phyloP scores from a whole-genome alignment of 805 yeast species.

The Candida michaelii region DNA sequence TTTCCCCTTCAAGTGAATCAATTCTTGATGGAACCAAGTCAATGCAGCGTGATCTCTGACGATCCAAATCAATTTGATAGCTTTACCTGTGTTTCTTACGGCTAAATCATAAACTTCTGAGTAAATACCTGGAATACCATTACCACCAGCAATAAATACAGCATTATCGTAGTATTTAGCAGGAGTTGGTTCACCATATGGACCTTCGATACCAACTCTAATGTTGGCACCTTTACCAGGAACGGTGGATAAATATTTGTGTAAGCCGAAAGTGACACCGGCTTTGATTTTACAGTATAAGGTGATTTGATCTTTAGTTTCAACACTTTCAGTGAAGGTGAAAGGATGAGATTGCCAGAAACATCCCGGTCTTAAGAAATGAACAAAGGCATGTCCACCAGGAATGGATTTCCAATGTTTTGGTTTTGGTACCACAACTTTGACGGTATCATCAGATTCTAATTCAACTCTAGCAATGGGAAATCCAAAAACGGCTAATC shows the following conservation, averaged over 20 bases:
- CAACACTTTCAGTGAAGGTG: constrained; percentile 30
- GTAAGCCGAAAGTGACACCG: constrained; percentile 36
- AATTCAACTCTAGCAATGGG: constrained; percentile 32
- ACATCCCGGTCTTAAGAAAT: constrained; percentile 31
- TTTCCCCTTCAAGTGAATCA: constrained; percentile 22
- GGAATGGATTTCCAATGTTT: constrained; percentile 36
- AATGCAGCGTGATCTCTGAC: constrained; percentile 53
- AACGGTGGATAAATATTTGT: constrained; percentile 22
- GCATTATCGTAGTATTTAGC: constrained; percentile 52
- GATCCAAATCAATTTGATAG: constrained; percentile 59
- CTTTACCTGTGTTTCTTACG: constrained; percentile 17
- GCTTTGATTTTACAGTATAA: constrained; percentile 38
- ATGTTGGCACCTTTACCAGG: constrained; percentile 29
- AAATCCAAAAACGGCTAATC: constrained; percentile 34
- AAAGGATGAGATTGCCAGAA: constrained; percentile 48
- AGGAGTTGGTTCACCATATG: constrained; percentile 60
- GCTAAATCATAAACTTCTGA: constrained; percentile 38
- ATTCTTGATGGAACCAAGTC: constrained; percentile 47
- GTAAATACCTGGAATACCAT: constrained; percentile 63
- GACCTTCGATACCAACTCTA: constrained; percentile 57
- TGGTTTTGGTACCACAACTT: constrained; percentile 37
- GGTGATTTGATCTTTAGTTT: constrained; percentile 20
- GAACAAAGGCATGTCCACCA: constrained; percentile 43
- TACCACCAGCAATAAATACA: constrained; percentile 69
- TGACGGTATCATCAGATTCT: constrained; percentile 37